phyloP scores from a whole-genome alignment of 1,284 basidiomycete genomes.

The Leucoagaricus sp. region DNA sequence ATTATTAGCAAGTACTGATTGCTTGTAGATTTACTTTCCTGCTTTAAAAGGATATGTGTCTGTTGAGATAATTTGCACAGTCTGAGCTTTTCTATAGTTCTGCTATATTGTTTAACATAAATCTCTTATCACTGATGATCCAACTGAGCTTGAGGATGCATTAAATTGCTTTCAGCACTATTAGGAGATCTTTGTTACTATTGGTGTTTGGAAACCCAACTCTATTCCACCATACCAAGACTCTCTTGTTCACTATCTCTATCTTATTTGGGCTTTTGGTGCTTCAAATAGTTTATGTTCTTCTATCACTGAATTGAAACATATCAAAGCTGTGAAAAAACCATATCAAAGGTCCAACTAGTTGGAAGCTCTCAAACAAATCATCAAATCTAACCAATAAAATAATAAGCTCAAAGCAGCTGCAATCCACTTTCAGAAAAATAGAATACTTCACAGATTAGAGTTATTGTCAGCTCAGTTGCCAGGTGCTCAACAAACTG shows the following conservation, averaged over 20 bases:
- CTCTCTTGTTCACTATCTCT: constrained; percentile 26
- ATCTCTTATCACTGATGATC: constrained; percentile 19
- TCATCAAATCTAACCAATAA: constrained; percentile 28
- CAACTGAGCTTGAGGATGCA: constrained; percentile 26
- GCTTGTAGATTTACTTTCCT: constrained; percentile 26
- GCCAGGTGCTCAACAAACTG: too few species aligned
- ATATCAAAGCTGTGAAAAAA: constrained; percentile 36
- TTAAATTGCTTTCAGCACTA: constrained; percentile 28
- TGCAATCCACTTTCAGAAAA: constrained; percentile 20
- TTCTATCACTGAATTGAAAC: constrained; percentile 30
- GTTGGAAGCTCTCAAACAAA: constrained; percentile 29
- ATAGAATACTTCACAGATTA: too few species aligned
- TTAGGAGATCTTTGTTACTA: constrained; percentile 29
- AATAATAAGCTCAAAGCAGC: constrained; percentile 29
- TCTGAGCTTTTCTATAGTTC: constrained; percentile 31
- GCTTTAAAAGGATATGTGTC: constrained; percentile 29
- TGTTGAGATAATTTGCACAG: constrained; percentile 21
- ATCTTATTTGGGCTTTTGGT: constrained; percentile 27
- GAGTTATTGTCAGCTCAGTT: too few species aligned
- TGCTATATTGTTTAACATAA: constrained; percentile 33
- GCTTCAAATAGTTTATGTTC: constrained; percentile 31
- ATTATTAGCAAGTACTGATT: background rate
- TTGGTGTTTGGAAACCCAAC: constrained; percentile 12
- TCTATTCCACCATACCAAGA: constrained; percentile 21
- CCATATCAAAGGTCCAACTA: constrained; percentile 33